Conservation (phyloP, 2,329 filamentous ascomycete species). For the Pyricularia grisea region DNA sequence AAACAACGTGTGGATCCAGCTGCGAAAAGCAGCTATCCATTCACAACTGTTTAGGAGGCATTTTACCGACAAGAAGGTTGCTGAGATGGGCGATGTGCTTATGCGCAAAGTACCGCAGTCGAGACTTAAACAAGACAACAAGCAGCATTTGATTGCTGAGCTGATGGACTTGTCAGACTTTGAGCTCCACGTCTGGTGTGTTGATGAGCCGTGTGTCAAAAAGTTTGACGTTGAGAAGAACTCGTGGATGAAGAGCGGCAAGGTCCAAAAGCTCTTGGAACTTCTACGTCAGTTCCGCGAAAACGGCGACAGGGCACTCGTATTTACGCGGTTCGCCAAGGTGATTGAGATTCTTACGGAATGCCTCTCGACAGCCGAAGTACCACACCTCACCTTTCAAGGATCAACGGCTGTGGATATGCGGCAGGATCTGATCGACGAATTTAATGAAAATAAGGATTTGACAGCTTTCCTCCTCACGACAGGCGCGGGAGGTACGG, state of each 20-base stretch:
- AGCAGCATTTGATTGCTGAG: constrained; percentile 44
- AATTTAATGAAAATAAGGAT: constrained; percentile 64
- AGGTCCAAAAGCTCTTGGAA: constrained; percentile 71
- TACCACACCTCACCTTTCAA: constrained; percentile 78
- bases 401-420: constrained; percentile 74
- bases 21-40: constrained; percentile 88
- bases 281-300: constrained; percentile 64
- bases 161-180: constrained; percentile 53
- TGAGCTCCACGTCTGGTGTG: constrained; percentile 56
- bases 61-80: constrained; percentile 66
- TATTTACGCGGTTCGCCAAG: constrained; percentile 90
- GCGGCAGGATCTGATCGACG: constrained; percentile 80
- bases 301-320: constrained; percentile 76
- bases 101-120: constrained; percentile 56
- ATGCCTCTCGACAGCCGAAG: constrained; percentile 62
- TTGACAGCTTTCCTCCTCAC: constrained; percentile 91
- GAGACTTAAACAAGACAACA: constrained; percentile 41
- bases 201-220: constrained; percentile 45
- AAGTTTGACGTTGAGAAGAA: constrained; percentile 42
- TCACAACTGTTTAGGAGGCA: constrained; percentile 77
- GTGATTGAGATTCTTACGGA: constrained; percentile 85
- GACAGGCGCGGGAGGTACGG: constrained; percentile 90
- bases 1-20: constrained; percentile 76
- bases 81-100: constrained; percentile 63
- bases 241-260: constrained; percentile 59